A percentile compares a stretch with the other conserved stretches of the same genome.
phyloP scores from a whole-genome alignment of 1,284 basidiomycete species.

The Agaricales sp. region DNA sequence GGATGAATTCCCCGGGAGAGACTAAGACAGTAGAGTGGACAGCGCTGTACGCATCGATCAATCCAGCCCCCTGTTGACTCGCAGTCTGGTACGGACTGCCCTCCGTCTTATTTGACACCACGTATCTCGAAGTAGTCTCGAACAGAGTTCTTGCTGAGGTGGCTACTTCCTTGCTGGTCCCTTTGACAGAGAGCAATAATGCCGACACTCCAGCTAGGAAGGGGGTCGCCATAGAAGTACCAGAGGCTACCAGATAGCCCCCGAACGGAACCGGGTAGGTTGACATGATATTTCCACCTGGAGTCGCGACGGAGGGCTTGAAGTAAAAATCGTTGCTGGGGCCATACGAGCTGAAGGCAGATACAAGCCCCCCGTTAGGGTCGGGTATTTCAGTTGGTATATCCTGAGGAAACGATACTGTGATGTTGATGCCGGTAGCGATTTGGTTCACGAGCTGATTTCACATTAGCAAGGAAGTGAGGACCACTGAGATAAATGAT shows the following conservation, averaged over 20 bases:
- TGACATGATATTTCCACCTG: constrained; percentile 55
- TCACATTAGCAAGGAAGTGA: no score
- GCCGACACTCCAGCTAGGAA: constrained; percentile 59
- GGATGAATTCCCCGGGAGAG: constrained; percentile 45
- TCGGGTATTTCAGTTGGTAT: constrained; percentile 24
- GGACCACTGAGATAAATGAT: no score
- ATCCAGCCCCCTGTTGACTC: constrained; percentile 56
- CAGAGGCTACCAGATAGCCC: constrained; percentile 32
- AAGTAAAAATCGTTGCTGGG: constrained; percentile 52
- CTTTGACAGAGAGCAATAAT: constrained; percentile 47
- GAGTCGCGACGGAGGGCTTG: constrained; percentile 47
- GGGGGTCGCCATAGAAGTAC: constrained; percentile 33
- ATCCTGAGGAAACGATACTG: constrained; percentile 40
- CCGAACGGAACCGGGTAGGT: constrained; percentile 38
- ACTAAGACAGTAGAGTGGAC: constrained; percentile 45
- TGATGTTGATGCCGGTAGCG: constrained; percentile 14
- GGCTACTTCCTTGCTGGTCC: constrained; percentile 30
- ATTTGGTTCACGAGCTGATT: neutral
- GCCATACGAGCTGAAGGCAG: constrained; percentile 45
- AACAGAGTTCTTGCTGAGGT: constrained; percentile 38
- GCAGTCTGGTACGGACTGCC: constrained; percentile 46
- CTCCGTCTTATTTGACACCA: constrained; percentile 38
- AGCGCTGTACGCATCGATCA: constrained; percentile 56
- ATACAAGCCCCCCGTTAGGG: constrained; percentile 44
- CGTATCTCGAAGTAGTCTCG: constrained; percentile 44